Conservation (phyloP, 495 filamentous ascomycete genomes). For the Penicillium waksmanii region DNA sequence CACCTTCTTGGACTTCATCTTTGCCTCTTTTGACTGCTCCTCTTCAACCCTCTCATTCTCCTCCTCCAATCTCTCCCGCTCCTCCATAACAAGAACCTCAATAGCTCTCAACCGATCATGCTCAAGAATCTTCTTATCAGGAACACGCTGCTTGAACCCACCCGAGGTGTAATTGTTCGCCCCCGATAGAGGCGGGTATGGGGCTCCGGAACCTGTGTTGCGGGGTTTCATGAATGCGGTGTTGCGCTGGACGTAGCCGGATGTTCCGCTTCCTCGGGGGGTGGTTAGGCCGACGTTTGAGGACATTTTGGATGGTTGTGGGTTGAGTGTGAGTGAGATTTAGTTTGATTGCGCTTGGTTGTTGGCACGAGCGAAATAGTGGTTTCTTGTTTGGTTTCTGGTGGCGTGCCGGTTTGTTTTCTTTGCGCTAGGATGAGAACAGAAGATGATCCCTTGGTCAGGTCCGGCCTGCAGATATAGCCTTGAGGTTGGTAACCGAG, state of each 20-base stretch:
- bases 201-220: constrained; percentile 52
- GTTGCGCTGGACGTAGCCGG: constrained; percentile 96
- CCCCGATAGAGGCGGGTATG: constrained; percentile 52
- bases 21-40: constrained; percentile 17
- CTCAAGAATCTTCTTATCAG: constrained; percentile 89
- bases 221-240: constrained; percentile 83
- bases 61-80: constrained; percentile 87
- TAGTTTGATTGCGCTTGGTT: neutral
- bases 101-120: constrained; percentile 88
- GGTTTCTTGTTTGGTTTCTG: too few species aligned
- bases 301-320: constrained; percentile 64
- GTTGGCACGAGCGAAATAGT: too few species aligned
- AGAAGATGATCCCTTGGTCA: too few species aligned
- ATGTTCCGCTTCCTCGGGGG: constrained; percentile 92
- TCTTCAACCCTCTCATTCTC: constrained; percentile 60
- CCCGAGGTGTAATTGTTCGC: constrained; percentile 34
- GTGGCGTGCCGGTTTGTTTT: too few species aligned
- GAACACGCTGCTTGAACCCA: constrained; percentile 80
- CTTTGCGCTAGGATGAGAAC: too few species aligned
- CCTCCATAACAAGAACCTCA: constrained; percentile 89
- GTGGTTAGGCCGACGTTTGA: constrained; percentile 97
- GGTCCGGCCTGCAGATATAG: too few species aligned
- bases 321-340: neutral
- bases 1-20: constrained; percentile 72
- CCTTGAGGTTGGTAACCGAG: too few species aligned